Percentiles rank a stretch among this genome's conserved stretches.
phyloP scores from a whole-genome alignment of 805 yeast species.

The Pichia rugopelliculosa region DNA sequence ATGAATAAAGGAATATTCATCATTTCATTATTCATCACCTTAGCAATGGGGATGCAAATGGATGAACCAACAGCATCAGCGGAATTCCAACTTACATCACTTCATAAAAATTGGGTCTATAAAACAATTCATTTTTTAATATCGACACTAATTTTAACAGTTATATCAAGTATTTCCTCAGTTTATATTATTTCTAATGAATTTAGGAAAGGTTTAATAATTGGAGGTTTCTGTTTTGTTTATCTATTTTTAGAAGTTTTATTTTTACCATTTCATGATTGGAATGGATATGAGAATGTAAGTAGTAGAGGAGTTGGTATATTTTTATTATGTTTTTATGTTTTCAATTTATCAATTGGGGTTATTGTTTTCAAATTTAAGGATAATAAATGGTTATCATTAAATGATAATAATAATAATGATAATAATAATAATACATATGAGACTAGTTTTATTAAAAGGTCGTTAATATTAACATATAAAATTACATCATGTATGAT shows the following conservation, averaged over 20 bases:
- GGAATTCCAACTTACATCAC: constrained; percentile 9
- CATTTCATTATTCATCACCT: neutral
- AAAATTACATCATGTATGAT: constrained; percentile 39
- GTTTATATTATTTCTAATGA: constrained; percentile 49
- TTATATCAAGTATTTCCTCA: constrained; percentile 52
- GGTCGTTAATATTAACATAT: constrained; percentile 35
- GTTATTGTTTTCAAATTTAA: constrained; percentile 30
- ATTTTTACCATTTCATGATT: constrained; percentile 56
- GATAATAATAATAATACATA: neutral
- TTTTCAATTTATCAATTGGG: constrained; percentile 46
- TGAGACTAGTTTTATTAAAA: too few relatives aligned
- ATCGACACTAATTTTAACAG: constrained; percentile 30
- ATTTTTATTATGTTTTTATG: constrained; percentile 44
- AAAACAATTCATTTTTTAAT: constrained; percentile 35
- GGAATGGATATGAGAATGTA: constrained; percentile 56
- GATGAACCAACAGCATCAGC: constrained; percentile 16
- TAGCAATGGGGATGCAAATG: constrained; percentile 13
- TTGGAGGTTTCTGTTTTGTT: constrained; percentile 40
- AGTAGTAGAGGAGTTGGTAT: constrained; percentile 65
- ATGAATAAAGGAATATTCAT: too few relatives aligned
- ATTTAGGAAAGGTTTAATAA: constrained; percentile 34
- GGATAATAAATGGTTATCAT: neutral
- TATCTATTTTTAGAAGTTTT: constrained; percentile 53
- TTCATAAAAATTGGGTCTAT: constrained; percentile 25
- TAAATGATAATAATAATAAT: neutral